Conservation (phyloP, 2,329 filamentous ascomycete species). For the Aspergillus ruber region DNA sequence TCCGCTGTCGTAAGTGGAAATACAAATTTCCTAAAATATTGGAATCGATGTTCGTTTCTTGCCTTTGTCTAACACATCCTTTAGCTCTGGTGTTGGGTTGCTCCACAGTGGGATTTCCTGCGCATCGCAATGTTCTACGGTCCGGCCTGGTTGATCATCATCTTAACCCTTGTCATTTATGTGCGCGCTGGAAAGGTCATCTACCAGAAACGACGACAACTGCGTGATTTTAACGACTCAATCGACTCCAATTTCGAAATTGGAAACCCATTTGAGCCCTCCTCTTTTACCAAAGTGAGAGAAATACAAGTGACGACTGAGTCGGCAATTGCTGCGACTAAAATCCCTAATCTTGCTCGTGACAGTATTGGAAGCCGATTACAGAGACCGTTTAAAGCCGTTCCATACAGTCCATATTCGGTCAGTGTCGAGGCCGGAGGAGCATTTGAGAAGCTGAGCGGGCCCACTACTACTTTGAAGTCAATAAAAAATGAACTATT, state of each 20-base stretch:
- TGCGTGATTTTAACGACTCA: conserved; percentile 48
- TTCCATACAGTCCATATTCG: conserved; percentile 23
- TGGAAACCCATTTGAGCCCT: conserved; percentile 38
- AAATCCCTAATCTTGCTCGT: conserved; percentile 3
- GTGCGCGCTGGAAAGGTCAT: conserved; percentile 34
- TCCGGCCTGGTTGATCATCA: conserved; percentile 38
- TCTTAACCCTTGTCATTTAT: conserved; percentile 35
- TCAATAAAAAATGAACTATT: conserved; percentile 2
- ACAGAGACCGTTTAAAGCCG: conserved; percentile 1
- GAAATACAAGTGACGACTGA: conserved; percentile 60
- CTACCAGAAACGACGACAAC: conserved; percentile 54
- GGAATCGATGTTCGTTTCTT: neutral
- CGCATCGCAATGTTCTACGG: conserved; percentile 68
- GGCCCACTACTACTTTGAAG: conserved; percentile 4
- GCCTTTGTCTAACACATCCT: neutral
- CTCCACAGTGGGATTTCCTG: conserved; percentile 60
- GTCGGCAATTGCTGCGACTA: conserved; percentile 17
- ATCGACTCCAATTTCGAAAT: conserved; percentile 38
- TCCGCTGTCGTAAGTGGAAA: conserved; percentile 52
- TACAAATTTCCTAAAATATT: neutral
- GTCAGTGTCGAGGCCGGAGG: conserved; percentile 25
- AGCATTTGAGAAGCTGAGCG: neutral
- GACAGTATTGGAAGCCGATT: neutral
- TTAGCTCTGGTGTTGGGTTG: conserved; percentile 80
- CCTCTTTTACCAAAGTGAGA: conserved; percentile 48